phyloP scores from a whole-genome alignment of 192 early-diverging fungal genomes.

The Linderina pennispora region DNA sequence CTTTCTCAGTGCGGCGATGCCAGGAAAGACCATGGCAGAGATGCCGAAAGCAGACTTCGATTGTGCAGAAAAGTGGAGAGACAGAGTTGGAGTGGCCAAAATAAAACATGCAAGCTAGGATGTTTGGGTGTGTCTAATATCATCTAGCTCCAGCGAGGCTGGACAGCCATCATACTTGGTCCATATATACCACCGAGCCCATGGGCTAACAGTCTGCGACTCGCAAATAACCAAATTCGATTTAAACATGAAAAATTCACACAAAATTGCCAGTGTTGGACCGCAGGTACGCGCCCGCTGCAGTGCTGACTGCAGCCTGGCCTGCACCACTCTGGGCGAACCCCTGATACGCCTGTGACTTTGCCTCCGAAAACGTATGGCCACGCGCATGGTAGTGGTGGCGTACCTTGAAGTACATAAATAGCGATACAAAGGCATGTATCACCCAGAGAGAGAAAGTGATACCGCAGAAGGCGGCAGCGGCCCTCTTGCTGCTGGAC shows the following conservation, averaged over 20 bases:
- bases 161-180: no score
- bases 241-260: no score
- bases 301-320: conserved; percentile 29
- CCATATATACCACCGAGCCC: no score
- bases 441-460: conserved; percentile 60
- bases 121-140: no score
- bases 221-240: no score
- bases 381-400: conserved; percentile 62
- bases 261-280: conserved; percentile 41
- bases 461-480: conserved; percentile 60
- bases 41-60: no score
- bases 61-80: no score
- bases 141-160: no score
- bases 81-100: no score
- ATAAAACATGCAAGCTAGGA: no score
- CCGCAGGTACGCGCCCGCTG: conserved; percentile 30
- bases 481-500: conserved; percentile 58
- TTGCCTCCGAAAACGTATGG: conserved; percentile 68
- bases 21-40: no score
- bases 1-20: no score
- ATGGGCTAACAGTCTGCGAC: conserved; percentile 21
- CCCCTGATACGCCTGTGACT: conserved; percentile 53
- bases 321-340: conserved; percentile 51
- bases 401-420: conserved; percentile 54
- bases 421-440: conserved; percentile 55